Conservation (phyloP, 2,329 filamentous ascomycete species). For the Zymoseptoria pseudotritici region DNA sequence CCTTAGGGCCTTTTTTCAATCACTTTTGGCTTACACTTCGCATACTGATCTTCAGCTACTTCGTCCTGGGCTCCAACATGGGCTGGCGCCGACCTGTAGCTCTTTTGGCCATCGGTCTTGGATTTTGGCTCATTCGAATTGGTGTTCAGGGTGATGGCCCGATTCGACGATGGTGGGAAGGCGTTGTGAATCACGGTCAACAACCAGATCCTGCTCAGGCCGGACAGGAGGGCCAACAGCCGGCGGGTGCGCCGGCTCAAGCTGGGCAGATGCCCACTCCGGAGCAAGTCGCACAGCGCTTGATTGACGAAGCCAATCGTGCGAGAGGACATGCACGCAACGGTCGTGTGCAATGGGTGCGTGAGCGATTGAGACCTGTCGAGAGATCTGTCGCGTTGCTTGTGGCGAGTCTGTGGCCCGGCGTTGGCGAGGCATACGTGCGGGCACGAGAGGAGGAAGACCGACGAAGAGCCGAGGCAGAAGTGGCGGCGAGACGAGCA, state of each 20-base stretch:
- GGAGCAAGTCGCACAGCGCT: conserved; percentile 35
- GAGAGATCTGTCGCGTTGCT: conserved; percentile 56
- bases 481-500: conserved; percentile 18
- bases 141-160: conserved; percentile 36
- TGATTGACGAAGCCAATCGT: conserved; percentile 27
- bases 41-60: conserved; percentile 51
- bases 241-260: conserved; percentile 4
- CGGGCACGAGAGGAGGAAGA: conserved; percentile 43
- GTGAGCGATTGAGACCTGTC: conserved; percentile 36
- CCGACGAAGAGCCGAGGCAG: conserved; percentile 22
- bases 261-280: conserved; percentile 31
- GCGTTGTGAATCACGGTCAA: conserved; percentile 29
- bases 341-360: conserved; percentile 18
- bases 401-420: conserved; percentile 54
- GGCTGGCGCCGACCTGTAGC: conserved; percentile 38
- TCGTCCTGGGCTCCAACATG: conserved; percentile 45
- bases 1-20: conserved; percentile 32
- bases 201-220: conserved; percentile 7
- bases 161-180: conserved; percentile 39
- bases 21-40: conserved; percentile 52
- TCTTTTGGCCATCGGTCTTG: conserved; percentile 32
- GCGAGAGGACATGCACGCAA: conserved; percentile 10
- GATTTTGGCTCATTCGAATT: conserved; percentile 37
- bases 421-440: conserved; percentile 55
- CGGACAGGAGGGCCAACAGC: conserved; percentile 4